Evolutionary conservation across 176 grass and related monocot species (phyloP).

Genomic region (Elymus sibiricus): DNA sequence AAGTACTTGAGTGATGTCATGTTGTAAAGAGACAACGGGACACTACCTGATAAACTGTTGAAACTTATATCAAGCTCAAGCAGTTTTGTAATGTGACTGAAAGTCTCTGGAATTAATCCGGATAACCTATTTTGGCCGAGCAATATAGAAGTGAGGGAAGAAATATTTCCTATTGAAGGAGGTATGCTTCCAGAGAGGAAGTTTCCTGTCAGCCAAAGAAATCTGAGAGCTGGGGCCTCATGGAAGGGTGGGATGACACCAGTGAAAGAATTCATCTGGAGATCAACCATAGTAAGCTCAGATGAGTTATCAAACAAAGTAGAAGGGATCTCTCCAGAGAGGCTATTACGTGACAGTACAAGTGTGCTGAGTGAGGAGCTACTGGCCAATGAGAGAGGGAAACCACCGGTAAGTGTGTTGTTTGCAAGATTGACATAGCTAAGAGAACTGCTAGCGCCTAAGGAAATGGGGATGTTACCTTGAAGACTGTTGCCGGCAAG

Average conservation of each 20-base stretch:
- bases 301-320: neutral
- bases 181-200: constrained; percentile 23
- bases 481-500: neutral
- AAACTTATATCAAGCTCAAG: neutral
- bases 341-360: constrained; percentile 16
- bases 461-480: constrained; percentile 17
- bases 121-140: constrained; percentile 8
- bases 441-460: neutral
- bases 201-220: neutral
- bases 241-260: neutral
- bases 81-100: neutral
- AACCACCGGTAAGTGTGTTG: neutral
- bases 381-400: constrained; percentile 1
- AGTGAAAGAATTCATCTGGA: constrained; percentile 10
- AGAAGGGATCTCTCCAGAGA: neutral
- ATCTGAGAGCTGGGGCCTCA: neutral
- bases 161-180: constrained; percentile 22
- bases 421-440: constrained; percentile 28
- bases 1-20: constrained; percentile 1
- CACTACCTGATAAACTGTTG: constrained; percentile 9
- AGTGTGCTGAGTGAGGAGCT: neutral
- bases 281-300: neutral
- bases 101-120: constrained; percentile 4
- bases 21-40: neutral
- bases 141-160: neutral